These are phyloP conservation scores for Rhynchosporium secalis DNA, from an alignment of 2,329 filamentous ascomycete genomes.

Conservation along the genomic window DNA sequence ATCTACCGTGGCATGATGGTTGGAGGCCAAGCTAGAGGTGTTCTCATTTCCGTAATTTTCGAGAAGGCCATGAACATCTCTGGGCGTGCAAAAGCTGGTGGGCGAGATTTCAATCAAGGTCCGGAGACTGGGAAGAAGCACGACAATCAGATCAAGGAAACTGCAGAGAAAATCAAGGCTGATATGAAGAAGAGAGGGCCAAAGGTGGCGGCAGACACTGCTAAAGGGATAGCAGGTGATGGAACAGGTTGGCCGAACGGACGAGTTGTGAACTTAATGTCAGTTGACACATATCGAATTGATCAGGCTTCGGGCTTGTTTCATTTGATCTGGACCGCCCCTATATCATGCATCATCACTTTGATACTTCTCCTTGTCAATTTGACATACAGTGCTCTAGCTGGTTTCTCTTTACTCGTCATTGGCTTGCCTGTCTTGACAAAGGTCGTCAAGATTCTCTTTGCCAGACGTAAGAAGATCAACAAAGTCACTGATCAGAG, in stretches of 20 bases:
- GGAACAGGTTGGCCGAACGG: conserved; percentile 90
- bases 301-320: conserved; percentile 87
- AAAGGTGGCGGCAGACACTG: conserved; percentile 44
- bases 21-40: conserved; percentile 78
- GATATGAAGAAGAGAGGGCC: conserved; percentile 45
- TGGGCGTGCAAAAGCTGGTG: conserved; percentile 82
- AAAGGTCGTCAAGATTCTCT: conserved; percentile 72
- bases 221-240: conserved; percentile 60
- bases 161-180: conserved; percentile 44
- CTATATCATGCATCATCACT: conserved; percentile 75
- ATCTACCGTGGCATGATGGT: conserved; percentile 91
- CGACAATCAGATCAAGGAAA: conserved; percentile 45
- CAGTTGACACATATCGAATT: conserved; percentile 89
- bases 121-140: conserved; percentile 46
- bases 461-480: conserved; percentile 73
- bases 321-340: conserved; percentile 88
- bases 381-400: conserved; percentile 83
- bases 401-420: conserved; percentile 81
- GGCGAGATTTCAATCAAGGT: conserved; percentile 48
- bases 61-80: conserved; percentile 91
- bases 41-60: conserved; percentile 83
- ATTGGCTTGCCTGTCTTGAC: conserved; percentile 77
- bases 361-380: conserved; percentile 82
- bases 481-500: conserved; percentile 94
- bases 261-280: conserved; percentile 90